phyloP scores from a whole-genome alignment of 352 stramenopile genomes.

The Phytophthora agathidicida region DNA sequence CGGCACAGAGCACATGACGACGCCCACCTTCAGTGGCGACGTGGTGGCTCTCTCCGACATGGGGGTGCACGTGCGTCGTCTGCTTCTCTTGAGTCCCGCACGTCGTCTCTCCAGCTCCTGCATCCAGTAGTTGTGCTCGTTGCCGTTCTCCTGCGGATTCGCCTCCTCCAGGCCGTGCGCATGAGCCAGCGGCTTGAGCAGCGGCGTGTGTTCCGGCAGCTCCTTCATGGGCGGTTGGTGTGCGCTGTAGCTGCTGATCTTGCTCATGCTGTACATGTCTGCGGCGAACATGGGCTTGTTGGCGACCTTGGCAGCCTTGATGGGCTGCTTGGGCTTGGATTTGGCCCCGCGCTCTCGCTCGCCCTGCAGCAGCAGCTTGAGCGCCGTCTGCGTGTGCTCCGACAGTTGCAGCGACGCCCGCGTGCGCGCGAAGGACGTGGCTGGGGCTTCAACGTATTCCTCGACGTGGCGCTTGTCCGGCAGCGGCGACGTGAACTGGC shows the following conservation, averaged over 20 bases:
- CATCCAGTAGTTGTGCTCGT: conserved; percentile 78
- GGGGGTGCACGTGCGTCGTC: conserved; percentile 43
- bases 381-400: conserved; percentile 31
- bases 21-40: conserved; percentile 56
- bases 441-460: conserved; percentile 35
- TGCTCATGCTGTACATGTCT: conserved; percentile 34
- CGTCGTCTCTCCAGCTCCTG: conserved; percentile 70
- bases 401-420: conserved; percentile 31
- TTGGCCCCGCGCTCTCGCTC: conserved; percentile 11
- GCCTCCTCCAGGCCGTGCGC: conserved; percentile 34
- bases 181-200: conserved; percentile 35
- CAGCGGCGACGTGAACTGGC: conserved; percentile 62
- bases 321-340: not conserved
- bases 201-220: conserved; percentile 30
- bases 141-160: conserved; percentile 42
- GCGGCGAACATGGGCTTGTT: conserved; percentile 12
- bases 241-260: conserved; percentile 20
- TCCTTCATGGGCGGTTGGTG: conserved; percentile 33
- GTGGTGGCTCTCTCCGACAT: conserved; percentile 47
- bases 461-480: conserved; percentile 28
- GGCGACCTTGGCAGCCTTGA: no score
- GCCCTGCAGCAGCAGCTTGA: conserved; percentile 42
- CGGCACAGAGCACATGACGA: conserved; percentile 78
- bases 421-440: conserved; percentile 31
- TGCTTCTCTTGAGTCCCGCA: conserved; percentile 32